Percentiles rank a stretch among this genome's conserved stretches.
Evolutionary conservation across 441 rosid genomes (phyloP).

Genomic region (Cnidoscolus chayamansa): DNA sequence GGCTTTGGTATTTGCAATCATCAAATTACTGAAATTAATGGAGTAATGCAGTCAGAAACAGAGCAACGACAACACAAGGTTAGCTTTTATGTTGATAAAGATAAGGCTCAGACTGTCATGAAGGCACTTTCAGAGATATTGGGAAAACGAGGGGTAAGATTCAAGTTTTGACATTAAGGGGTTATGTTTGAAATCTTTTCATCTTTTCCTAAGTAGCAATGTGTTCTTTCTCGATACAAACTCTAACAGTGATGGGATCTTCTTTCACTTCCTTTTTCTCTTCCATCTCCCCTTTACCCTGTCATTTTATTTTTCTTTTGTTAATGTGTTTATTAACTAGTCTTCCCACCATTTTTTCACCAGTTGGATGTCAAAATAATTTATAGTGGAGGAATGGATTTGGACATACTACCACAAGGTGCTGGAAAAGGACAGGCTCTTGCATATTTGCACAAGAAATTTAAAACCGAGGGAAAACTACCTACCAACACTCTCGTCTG

Average conservation of each 20-base stretch:
- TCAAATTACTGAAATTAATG: conserved; percentile 21
- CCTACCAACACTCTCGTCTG: conserved; percentile 78
- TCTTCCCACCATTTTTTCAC: not conserved
- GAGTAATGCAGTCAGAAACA: conserved; percentile 59
- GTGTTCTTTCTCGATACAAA: not conserved
- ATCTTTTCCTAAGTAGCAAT: not conserved
- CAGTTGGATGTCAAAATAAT: conserved; percentile 93
- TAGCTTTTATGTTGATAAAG: conserved; percentile 76
- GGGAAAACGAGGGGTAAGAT: conserved; percentile 58
- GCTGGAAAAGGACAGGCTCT: conserved; percentile 99
- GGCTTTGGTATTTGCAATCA: conserved; percentile 19
- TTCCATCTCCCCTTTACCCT: not conserved
- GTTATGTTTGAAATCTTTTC: not conserved
- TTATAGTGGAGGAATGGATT: conserved; percentile 94
- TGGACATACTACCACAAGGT: conserved; percentile 93
- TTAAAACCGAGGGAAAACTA: conserved; percentile 57
- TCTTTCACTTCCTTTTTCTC: not conserved
- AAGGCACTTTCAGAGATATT: conserved; percentile 54
- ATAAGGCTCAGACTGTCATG: conserved; percentile 58
- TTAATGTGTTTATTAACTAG: not conserved
- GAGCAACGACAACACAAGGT: conserved; percentile 83
- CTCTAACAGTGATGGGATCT: not conserved
- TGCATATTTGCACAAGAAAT: conserved; percentile 73
- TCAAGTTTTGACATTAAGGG: conserved; percentile 14
- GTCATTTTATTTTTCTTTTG: conserved; percentile 15